These are phyloP conservation scores for Arabidopsis suecica DNA, from an alignment of 345 rosid genomes.

Conservation along the genomic window DNA sequence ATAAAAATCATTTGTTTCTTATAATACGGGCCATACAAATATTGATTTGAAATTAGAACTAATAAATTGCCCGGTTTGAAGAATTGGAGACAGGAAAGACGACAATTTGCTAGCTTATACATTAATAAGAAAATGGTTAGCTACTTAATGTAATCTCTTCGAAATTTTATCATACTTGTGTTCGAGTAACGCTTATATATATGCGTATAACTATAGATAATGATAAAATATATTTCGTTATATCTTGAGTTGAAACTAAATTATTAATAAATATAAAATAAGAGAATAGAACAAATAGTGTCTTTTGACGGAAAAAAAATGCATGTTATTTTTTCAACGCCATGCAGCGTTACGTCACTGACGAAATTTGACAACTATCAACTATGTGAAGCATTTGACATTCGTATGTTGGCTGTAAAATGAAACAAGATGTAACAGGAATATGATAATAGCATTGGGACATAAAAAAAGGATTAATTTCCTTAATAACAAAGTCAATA, in stretches of 20 bases:
- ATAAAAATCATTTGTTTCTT: neutral
- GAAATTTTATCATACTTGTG: neutral
- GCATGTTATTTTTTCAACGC: constrained; percentile 37
- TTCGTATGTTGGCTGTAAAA: constrained; percentile 13
- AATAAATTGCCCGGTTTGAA: constrained; percentile 29
- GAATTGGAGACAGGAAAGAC: constrained; percentile 41
- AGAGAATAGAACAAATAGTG: neutral
- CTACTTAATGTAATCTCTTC: constrained; percentile 1
- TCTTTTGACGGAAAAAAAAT: neutral
- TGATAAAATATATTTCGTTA: neutral
- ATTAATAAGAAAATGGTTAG: neutral
- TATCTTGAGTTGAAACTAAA: constrained; percentile 6
- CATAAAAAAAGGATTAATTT: neutral
- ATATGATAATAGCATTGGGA: constrained; percentile 23
- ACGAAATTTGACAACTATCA: constrained; percentile 32
- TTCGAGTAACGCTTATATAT: neutral
- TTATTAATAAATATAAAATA: neutral
- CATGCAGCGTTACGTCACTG: constrained; percentile 43
- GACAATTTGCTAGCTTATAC: constrained; percentile 22
- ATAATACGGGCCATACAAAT: neutral
- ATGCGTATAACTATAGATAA: neutral
- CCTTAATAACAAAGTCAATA: constrained; percentile 33
- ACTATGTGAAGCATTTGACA: constrained; percentile 44
- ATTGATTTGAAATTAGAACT: neutral
- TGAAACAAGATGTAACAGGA: constrained; percentile 17